Conservation (phyloP, 108 stramenopile genomes). For the Schizochytrium sp. region DNA sequence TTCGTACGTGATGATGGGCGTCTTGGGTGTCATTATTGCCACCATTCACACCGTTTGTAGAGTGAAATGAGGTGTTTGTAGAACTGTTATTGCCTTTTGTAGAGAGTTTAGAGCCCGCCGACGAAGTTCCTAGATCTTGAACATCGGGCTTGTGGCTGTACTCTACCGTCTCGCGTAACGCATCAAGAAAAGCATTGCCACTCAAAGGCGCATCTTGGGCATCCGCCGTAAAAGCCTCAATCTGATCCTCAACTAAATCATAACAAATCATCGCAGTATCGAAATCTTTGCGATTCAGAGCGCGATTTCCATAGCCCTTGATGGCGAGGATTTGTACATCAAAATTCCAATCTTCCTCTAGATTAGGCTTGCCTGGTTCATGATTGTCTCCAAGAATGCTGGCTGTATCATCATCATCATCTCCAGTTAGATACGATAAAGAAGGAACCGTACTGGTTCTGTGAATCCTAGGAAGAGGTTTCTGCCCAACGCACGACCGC, state of each 20-base stretch:
- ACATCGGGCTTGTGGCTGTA: neutral
- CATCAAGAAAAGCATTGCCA: neutral
- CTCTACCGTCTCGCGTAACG: neutral
- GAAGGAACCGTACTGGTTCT: neutral
- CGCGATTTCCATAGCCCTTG: constrained; percentile 39
- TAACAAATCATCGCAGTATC: constrained; percentile 46
- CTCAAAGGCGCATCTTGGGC: neutral
- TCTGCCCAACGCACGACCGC: neutral
- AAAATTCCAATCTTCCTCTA: constrained; percentile 36
- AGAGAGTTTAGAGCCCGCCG: no score
- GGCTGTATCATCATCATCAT: neutral
- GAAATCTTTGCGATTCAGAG: constrained; percentile 2
- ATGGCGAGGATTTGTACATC: constrained; percentile 52
- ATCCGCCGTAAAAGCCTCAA: constrained; percentile 29
- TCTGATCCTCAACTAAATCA: constrained; percentile 50
- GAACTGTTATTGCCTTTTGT: no score
- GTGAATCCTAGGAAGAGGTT: neutral
- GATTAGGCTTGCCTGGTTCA: neutral
- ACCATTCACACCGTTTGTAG: no score
- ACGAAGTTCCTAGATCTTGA: no score
- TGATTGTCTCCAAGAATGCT: neutral
- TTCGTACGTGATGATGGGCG: no score
- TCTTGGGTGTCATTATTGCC: no score
- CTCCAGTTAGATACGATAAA: neutral
- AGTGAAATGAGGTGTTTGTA: no score